These are phyloP conservation scores for Claviceps quebecensis DNA, from an alignment of 2,329 filamentous ascomycete species.

Conservation along the genomic window DNA sequence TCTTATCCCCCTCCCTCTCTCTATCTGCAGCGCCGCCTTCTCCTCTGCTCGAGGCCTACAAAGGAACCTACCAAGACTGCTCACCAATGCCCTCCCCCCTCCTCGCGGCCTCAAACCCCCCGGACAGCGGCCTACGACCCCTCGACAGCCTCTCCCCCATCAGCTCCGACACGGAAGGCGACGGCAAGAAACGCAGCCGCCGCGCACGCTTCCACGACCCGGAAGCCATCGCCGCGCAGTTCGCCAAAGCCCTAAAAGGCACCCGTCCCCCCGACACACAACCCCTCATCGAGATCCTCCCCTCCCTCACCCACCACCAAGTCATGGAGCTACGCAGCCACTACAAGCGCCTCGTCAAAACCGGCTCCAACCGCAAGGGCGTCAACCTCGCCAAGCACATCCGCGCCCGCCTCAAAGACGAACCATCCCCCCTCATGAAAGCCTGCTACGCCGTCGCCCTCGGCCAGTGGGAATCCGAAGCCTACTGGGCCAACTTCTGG, in stretches of 20 bases:
- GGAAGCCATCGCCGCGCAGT: constrained; percentile 58
- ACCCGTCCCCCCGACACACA: constrained; percentile 52
- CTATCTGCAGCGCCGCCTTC: constrained; percentile 55
- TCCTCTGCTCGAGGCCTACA: constrained; percentile 81
- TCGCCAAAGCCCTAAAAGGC: constrained; percentile 61
- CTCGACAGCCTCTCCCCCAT: constrained; percentile 39
- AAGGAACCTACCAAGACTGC: constrained; percentile 84
- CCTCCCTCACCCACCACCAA: constrained; percentile 72
- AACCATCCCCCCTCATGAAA: constrained; percentile 69
- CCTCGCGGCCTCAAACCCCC: constrained; percentile 32
- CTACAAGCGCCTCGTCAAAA: constrained; percentile 83
- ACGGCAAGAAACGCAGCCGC: constrained; percentile 35
- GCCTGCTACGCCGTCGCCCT: constrained; percentile 81
- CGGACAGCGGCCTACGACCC: constrained; percentile 34
- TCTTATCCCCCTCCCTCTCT: constrained; percentile 25
- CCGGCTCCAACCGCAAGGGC: constrained; percentile 55
- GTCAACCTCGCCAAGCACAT: constrained; percentile 82
- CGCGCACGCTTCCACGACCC: constrained; percentile 75
- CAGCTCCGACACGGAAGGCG: constrained; percentile 29
- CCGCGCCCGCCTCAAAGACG: constrained; percentile 59
- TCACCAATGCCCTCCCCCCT: constrained; percentile 88
- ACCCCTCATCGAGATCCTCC: constrained; percentile 70
- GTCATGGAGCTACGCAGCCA: constrained; percentile 73
- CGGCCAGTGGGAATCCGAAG: constrained; percentile 82
- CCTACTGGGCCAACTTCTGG: constrained; percentile 97